Evolutionary conservation across 2,329 filamentous ascomycete species (phyloP).

Genomic region (Ophiocordyceps unilateralis): DNA sequence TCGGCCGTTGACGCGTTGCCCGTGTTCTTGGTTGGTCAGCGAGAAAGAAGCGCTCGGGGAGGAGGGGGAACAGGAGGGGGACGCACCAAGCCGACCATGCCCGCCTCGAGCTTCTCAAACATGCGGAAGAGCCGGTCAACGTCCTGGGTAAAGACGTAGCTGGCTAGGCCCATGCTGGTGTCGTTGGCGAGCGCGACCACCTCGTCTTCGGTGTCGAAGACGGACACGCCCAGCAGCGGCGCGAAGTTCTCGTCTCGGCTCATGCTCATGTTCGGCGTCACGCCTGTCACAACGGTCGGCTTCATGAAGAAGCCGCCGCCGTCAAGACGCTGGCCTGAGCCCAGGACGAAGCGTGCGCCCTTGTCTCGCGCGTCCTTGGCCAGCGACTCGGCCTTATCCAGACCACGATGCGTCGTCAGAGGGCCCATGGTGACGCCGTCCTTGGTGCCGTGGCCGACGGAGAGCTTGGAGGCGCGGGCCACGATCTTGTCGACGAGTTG

Average conservation of each 20-base stretch:
- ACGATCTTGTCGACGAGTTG: constrained; percentile 38
- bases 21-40: constrained; percentile 13
- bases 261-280: constrained; percentile 49
- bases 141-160: constrained; percentile 47
- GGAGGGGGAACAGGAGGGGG: background rate
- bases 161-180: constrained; percentile 52
- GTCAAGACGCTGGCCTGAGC: constrained; percentile 33
- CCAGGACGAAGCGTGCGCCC: constrained; percentile 37
- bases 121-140: constrained; percentile 23
- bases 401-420: constrained; percentile 14
- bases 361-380: constrained; percentile 39
- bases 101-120: constrained; percentile 29
- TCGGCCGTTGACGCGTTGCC: constrained; percentile 24
- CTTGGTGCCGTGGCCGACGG: constrained; percentile 42
- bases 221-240: constrained; percentile 50
- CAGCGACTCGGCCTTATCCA: constrained; percentile 28
- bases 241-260: constrained; percentile 57
- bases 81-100: constrained; percentile 20
- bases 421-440: constrained; percentile 16
- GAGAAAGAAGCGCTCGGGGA: background rate
- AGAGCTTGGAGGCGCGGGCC: constrained; percentile 32
- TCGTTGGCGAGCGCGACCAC: constrained; percentile 49
- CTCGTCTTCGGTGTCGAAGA: constrained; percentile 53
- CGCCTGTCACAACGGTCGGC: constrained; percentile 49
- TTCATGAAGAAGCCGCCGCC: constrained; percentile 48